phyloP scores from a whole-genome alignment of 495 filamentous ascomycete species.

The Aspergillus homomorphus region DNA sequence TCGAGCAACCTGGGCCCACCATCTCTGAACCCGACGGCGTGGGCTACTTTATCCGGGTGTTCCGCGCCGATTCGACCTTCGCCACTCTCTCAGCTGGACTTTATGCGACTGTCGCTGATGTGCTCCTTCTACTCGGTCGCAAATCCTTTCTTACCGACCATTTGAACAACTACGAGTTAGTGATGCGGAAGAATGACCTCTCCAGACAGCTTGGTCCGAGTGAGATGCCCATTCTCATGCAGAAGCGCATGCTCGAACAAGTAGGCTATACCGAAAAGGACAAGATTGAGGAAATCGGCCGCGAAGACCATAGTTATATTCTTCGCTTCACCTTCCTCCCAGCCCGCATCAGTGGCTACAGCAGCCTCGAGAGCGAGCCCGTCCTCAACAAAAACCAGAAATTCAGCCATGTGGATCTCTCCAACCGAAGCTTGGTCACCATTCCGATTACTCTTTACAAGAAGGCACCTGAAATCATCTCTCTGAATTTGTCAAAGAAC shows the following conservation, averaged over 20 bases:
- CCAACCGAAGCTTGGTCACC: constrained; percentile 86
- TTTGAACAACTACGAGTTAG: constrained; percentile 88
- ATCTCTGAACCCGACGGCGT: constrained; percentile 61
- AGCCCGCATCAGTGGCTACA: constrained; percentile 73
- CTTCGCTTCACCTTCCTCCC: constrained; percentile 94
- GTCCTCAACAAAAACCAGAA: constrained; percentile 79
- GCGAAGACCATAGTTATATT: constrained; percentile 95
- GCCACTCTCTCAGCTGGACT: constrained; percentile 79
- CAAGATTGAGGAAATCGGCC: constrained; percentile 88
- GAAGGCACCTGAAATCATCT: constrained; percentile 88
- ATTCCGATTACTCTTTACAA: constrained; percentile 94
- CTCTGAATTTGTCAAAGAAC: constrained; percentile 88
- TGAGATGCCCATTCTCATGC: constrained; percentile 86
- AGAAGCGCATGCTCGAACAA: constrained; percentile 88
- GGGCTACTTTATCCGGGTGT: constrained; percentile 91
- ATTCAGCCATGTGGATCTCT: constrained; percentile 88
- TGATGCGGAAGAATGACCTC: constrained; percentile 90
- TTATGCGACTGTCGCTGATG: constrained; percentile 78
- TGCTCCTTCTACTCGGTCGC: constrained; percentile 77
- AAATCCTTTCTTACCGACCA: constrained; percentile 90
- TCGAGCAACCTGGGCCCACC: constrained; percentile 32
- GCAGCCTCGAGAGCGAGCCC: constrained; percentile 69
- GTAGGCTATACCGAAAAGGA: constrained; percentile 88
- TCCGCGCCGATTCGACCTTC: constrained; percentile 89
- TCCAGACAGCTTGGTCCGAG: constrained; percentile 70